Percentiles rank a stretch among this genome's conserved stretches.
Conservation (phyloP, 1,284 basidiomycete genomes). For the Porodaedalea pini region DNA sequence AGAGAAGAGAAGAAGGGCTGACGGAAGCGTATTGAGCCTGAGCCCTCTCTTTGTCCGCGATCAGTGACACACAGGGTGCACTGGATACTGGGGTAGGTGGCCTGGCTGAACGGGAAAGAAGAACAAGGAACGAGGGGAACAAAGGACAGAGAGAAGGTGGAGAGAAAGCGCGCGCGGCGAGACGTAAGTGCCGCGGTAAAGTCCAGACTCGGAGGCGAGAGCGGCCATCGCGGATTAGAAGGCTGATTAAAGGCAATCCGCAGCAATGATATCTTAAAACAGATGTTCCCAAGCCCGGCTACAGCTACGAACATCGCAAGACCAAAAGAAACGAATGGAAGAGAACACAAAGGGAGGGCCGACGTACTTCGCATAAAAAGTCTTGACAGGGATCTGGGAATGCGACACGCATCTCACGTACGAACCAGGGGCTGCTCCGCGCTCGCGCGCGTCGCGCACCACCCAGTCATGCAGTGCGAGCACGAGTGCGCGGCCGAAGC, state of each 20-base stretch:
- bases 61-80: neutral
- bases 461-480: conserved; percentile 56
- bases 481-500: conserved; percentile 59
- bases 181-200: neutral
- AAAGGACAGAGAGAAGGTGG: neutral
- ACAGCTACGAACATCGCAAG: neutral
- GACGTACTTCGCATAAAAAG: neutral
- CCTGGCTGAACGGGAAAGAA: neutral
- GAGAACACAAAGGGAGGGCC: too few species aligned
- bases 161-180: neutral
- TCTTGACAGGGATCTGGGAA: neutral
- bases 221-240: neutral
- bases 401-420: neutral
- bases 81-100: neutral
- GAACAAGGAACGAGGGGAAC: neutral
- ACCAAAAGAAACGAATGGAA: neutral
- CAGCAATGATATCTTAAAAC: neutral
- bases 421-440: neutral
- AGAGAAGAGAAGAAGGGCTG: neutral
- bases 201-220: neutral
- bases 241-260: neutral
- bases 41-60: neutral
- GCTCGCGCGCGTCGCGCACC: neutral
- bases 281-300: neutral
- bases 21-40: neutral